A percentile compares a stretch with the other conserved stretches of the same genome.
phyloP scores from a whole-genome alignment of 2,329 filamentous ascomycete genomes.

The Aspergillus sp. region DNA sequence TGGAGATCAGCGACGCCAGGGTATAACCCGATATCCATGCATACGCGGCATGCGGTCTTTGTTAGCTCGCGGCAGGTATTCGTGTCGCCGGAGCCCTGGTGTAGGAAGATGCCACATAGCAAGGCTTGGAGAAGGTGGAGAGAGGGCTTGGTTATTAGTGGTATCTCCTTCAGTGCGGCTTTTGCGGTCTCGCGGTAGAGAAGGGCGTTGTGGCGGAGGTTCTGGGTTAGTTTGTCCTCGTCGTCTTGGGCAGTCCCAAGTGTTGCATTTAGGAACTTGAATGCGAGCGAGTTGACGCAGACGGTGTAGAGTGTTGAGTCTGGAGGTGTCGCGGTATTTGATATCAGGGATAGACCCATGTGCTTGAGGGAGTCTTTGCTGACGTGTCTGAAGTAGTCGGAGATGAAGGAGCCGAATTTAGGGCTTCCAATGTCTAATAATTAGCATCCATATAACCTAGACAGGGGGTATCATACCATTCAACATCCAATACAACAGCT shows the following conservation, averaged over 20 bases:
- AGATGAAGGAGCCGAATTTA: conserved; percentile 19
- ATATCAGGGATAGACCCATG: conserved; percentile 20
- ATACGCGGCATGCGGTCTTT: conserved; percentile 20
- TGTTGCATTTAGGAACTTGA: conserved; percentile 21
- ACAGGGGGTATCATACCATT: conserved; percentile 14
- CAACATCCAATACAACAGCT: conserved; percentile 23
- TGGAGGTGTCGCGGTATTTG: conserved; percentile 1
- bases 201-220: conserved; percentile 7
- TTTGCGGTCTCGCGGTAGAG: conserved; percentile 15
- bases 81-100: conserved; percentile 23
- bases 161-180: conserved; percentile 17
- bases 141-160: conserved; percentile 13
- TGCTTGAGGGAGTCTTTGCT: conserved; percentile 16
- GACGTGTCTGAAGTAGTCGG: conserved; percentile 22
- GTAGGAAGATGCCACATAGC: conserved; percentile 19
- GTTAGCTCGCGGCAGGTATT: conserved; percentile 18
- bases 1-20: neutral
- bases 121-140: conserved; percentile 17
- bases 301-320: conserved; percentile 19
- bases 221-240: conserved; percentile 2
- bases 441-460: neutral
- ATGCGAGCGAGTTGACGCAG: conserved; percentile 20
- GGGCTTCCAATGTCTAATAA: conserved; percentile 18
- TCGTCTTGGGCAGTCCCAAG: conserved; percentile 3
- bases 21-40: conserved; percentile 18